Base-by-base conservation (phyloP, 106 monocot species). In the Triglochin maritima region DNA sequence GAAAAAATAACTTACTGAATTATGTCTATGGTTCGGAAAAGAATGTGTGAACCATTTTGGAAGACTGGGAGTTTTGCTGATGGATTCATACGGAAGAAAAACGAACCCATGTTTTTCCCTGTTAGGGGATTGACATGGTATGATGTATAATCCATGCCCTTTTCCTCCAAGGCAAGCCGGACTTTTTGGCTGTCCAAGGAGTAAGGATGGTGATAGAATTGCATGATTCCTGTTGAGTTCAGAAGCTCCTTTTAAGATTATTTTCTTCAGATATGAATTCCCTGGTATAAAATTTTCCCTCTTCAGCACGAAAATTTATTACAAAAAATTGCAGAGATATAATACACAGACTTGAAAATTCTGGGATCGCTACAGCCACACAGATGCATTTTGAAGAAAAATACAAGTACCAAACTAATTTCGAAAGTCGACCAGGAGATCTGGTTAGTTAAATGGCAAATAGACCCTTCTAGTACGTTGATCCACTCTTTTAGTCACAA, bases 121-220 rank as follows among this genome's bases (percentile, higher is more conserved):
- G 96, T 98, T 52, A 98, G 71, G 69, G 96, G 96, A 77, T 88
- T 98, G 50, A 88, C 80, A 79, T 91, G 88, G 64, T 79, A 84
- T 44, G 96, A 96, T 60, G 96, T 91, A 74, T 98, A 98, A 74
- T 98, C 96, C 43, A 98, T 88, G 45, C 77, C 85, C 50, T 86
- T 88, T 63, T 98, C 96, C 82, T 98, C 96, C 70, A 98, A 67
- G 47, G 83, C 88, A 61, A 98, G 76, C 15, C 96, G 88, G 52
- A 98, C 91, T 63, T 87, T 91, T 80, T 98, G 88, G 69, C 96
- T 98, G 57, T 98, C 88, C 82, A 98, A 65, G 14, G 91, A 91
- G 67, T 84, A 98, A 12, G 91, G 91, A 84, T 98, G 96, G 60
- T 98, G 96, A 58, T 98, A 98, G 4, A 98, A 77, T 71, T 98